Evolutionary conservation across 176 grass and related monocot genomes (phyloP).

Genomic region (Musa schizocarpa): DNA sequence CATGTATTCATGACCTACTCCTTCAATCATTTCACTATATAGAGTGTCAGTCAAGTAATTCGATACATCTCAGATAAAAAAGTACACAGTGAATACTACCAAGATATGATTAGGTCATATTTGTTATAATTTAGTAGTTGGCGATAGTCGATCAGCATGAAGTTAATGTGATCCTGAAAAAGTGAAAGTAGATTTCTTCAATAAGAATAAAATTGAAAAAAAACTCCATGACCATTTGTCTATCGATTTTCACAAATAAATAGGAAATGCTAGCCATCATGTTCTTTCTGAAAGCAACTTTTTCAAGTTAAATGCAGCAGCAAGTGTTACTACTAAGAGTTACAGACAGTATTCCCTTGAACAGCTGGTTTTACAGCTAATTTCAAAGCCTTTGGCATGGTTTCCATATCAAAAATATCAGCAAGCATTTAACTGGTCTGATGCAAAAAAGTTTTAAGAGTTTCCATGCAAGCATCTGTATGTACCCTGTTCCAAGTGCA

Average conservation of each 20-base stretch:
- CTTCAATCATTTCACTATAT: constrained; percentile 83
- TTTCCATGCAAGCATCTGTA: too few relatives aligned
- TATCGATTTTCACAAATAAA: background rate
- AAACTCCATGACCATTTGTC: background rate
- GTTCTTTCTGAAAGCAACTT: too few relatives aligned
- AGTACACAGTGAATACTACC: constrained; percentile 27
- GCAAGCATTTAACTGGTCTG: too few relatives aligned
- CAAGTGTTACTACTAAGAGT: too few relatives aligned
- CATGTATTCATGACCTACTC: constrained; percentile 78
- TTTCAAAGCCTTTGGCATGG: too few relatives aligned
- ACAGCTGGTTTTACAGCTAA: too few relatives aligned
- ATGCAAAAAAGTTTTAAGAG: too few relatives aligned
- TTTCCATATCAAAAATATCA: too few relatives aligned
- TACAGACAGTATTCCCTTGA: too few relatives aligned
- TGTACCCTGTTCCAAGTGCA: too few relatives aligned
- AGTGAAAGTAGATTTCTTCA: constrained; percentile 3
- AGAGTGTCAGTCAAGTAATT: background rate
- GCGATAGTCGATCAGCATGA: constrained; percentile 74
- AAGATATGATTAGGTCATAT: constrained; percentile 80
- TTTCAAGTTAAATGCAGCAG: too few relatives aligned
- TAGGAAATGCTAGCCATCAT: too few relatives aligned
- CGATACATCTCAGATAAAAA: background rate
- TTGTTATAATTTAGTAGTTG: constrained; percentile 40
- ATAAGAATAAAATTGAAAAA: background rate
- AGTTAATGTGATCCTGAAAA: constrained; percentile 55